Percentiles rank a stretch among this genome's conserved stretches.
Evolutionary conservation across 495 filamentous ascomycete species (phyloP).

Genomic region (Penicillium fimorum): DNA sequence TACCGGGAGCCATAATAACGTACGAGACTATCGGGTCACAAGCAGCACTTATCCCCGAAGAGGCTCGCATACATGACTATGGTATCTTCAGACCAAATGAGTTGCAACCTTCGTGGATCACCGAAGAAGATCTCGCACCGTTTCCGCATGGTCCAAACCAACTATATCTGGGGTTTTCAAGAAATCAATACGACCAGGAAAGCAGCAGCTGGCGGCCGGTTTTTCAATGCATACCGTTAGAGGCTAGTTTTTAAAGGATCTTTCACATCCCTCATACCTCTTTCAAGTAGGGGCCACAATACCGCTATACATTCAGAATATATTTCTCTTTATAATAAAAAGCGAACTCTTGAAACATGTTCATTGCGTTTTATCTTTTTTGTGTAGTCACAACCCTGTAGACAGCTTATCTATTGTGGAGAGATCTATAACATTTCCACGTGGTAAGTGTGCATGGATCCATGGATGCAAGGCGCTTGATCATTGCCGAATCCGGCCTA

Average conservation of each 20-base stretch:
- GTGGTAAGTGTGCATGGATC: no score
- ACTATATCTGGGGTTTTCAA: neutral
- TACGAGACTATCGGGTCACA: neutral
- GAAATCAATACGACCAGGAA: neutral
- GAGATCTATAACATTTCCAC: no score
- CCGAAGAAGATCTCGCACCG: neutral
- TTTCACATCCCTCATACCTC: neutral
- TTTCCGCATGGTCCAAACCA: neutral
- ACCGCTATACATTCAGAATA: no score
- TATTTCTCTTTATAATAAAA: no score
- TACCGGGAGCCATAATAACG: neutral
- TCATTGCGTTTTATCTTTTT: no score
- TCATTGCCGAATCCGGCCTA: neutral
- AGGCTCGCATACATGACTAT: slow-evolving; percentile 21
- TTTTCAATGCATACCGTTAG: neutral
- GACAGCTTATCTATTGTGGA: no score
- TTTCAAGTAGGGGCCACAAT: no score
- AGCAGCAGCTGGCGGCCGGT: neutral
- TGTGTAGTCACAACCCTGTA: no score
- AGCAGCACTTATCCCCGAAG: slow-evolving; percentile 15
- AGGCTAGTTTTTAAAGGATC: neutral
- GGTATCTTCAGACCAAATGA: slow-evolving; percentile 11
- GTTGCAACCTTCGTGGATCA: neutral
- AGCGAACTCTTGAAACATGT: no score
- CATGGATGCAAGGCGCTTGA: no score